These are phyloP conservation scores for Mortierella sp. DNA, from an alignment of 371 early-diverging fungal genomes.

Conservation along the genomic window DNA sequence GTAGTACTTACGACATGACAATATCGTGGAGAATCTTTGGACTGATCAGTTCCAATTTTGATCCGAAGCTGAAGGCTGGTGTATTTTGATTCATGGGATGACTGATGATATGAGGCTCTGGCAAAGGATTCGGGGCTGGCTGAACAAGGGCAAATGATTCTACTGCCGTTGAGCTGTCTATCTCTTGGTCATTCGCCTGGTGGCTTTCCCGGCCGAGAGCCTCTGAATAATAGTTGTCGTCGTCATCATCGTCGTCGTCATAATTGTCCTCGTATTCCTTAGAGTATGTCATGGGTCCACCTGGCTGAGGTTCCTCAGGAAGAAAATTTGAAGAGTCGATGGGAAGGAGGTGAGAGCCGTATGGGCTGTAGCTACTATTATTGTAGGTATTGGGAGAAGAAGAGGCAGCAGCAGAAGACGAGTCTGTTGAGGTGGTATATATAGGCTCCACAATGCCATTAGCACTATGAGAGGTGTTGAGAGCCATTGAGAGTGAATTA, in stretches of 20 bases:
- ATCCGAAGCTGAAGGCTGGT: conserved; percentile 43
- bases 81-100: conserved; percentile 38
- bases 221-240: neutral
- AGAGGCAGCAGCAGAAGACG: conserved; percentile 1
- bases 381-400: neutral
- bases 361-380: conserved; percentile 1
- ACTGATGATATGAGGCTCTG: conserved; percentile 45
- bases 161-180: neutral
- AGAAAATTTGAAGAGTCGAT: conserved; percentile 19
- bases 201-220: neutral
- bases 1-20: conserved; percentile 53
- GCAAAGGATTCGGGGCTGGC: conserved; percentile 43
- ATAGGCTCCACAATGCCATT: neutral
- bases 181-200: neutral
- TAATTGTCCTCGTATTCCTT: neutral
- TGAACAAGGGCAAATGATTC: conserved; percentile 31
- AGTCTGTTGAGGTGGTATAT: neutral
- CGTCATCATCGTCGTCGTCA: conserved; percentile 18
- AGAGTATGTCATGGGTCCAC: neutral
- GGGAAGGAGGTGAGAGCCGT: conserved; percentile 21
- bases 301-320: conserved; percentile 2
- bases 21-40: conserved; percentile 46
- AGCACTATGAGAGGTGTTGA: neutral
- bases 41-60: conserved; percentile 26
- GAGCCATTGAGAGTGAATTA: neutral